Evolutionary conservation across 1,284 basidiomycete species (phyloP).

Genomic region (Vanrija sp.): DNA sequence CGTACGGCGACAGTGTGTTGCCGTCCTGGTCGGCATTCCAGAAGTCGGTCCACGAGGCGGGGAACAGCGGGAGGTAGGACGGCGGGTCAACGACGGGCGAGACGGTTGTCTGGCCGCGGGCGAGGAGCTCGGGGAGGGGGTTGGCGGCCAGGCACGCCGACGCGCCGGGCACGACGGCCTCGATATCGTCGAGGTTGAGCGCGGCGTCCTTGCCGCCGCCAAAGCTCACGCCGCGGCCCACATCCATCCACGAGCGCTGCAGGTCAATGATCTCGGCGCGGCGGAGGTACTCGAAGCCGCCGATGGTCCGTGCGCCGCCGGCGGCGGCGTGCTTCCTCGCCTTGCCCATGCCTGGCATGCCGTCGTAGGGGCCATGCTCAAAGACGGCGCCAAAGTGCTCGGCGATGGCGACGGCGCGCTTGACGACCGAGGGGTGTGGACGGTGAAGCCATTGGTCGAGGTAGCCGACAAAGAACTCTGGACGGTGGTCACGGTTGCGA

Average conservation of each 20-base stretch:
- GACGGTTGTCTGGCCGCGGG: background rate
- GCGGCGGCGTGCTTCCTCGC: background rate
- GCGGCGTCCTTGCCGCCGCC: background rate
- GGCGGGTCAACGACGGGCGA: background rate
- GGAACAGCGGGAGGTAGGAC: conserved; percentile 1
- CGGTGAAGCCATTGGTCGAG: conserved; percentile 5
- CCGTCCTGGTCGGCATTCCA: conserved; percentile 6
- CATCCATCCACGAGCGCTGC: conserved; percentile 3
- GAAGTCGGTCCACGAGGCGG: background rate
- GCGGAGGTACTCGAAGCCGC: conserved; percentile 11
- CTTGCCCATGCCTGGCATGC: background rate
- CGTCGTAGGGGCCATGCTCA: conserved; percentile 3
- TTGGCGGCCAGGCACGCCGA: background rate
- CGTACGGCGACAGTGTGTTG: background rate
- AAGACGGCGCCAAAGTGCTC: conserved; percentile 10
- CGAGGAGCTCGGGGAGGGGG: background rate
- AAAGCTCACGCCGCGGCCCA: background rate
- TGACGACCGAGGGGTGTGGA: conserved; percentile 7
- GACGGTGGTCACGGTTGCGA: conserved; percentile 3
- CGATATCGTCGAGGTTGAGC: conserved; percentile 1
- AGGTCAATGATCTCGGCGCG: conserved; percentile 9
- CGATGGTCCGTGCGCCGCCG: background rate
- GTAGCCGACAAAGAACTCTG: conserved; percentile 10
- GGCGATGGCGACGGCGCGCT: conserved; percentile 5
- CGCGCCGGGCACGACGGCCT: background rate